A percentile compares a stretch with the other conserved stretches of the same genome.
These are phyloP conservation scores for Zygnema cylindricum DNA, from an alignment of 139 green algal species.

Conservation along the genomic window DNA sequence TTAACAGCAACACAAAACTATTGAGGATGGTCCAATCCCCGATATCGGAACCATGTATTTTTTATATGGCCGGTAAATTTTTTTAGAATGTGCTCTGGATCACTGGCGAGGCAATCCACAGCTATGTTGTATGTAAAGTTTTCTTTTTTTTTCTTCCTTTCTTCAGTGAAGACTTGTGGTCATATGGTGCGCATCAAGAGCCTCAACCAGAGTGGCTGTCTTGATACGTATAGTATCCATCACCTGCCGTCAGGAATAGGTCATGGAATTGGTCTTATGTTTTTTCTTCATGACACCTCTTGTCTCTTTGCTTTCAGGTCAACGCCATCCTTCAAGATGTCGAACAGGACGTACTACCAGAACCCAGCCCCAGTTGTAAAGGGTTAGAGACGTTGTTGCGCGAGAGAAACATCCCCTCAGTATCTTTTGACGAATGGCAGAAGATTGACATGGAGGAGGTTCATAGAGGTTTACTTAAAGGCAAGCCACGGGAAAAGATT, in stretches of 20 bases:
- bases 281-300: neutral
- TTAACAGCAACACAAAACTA: no score
- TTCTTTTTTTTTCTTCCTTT: neutral
- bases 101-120: no score
- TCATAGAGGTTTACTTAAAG: conserved; percentile 5
- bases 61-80: no score
- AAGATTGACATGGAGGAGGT: conserved; percentile 49
- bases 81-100: no score
- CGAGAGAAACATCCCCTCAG: neutral
- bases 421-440: conserved; percentile 43
- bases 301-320: conserved; percentile 19
- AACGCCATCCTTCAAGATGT: conserved; percentile 33
- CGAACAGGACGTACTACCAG: neutral
- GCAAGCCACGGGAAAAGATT: conserved; percentile 60
- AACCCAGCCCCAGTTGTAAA: neutral
- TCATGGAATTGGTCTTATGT: no score
- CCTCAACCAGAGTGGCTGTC: neutral
- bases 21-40: no score
- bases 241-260: no score
- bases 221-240: no score
- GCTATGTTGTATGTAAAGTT: neutral
- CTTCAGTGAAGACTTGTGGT: neutral
- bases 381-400: conserved; percentile 34
- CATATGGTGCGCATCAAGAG: neutral
- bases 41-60: no score